Evolutionary conservation across 1,284 basidiomycete genomes (phyloP), one percentile per base, ranked within the genome.

Genomic region (Grifola frondosa): DNA sequence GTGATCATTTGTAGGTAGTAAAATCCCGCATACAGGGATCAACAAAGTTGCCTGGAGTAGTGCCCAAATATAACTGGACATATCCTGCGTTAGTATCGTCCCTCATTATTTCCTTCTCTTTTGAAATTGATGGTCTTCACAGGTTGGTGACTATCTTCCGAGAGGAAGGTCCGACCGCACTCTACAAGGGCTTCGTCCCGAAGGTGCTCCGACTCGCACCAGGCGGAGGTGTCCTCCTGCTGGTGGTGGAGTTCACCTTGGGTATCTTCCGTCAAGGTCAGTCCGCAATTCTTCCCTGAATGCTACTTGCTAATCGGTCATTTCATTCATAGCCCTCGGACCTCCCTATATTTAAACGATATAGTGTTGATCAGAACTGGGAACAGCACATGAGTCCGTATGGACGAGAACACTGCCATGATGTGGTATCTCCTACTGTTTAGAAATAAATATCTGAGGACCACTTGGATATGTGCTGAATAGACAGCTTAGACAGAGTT

Each of bases 171-270:
- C 59, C 87, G 4, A 81, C 71, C 5, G 95, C 94, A 4, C 74
- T 98, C 33, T 99, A 98, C 80, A 97, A 97, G 67, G 96, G 94
- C 13, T 95, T 95, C 64, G 71, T 88, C 20, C 89, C 88, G 11
- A 91, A 93, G 64, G 82, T 92, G 10, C 76, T 95, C 30, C 78
- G 91, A 48, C 74, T 96, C 22, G 91, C 94, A 16, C 96, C 96
- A 0, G 96, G 96, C 36, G 96, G 96, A 48, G 96, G 96, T 68
- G 87, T 99, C 13, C 69, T 99, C 29, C 73, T 99, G 32, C 78
- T 99, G 37, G 91, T 93, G n/a, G 90, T 92, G 11, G 89, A 92
- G 64, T 84, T 89, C 49, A 91, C 88, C 3, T 64, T 91, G 23
- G 78, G 75, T 15, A 55, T 87, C 39, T 91, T 93, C 67, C 79